These are phyloP conservation scores for Mortierella sp. DNA, from an alignment of 371 early-diverging fungal genomes.

Conservation along the genomic window DNA sequence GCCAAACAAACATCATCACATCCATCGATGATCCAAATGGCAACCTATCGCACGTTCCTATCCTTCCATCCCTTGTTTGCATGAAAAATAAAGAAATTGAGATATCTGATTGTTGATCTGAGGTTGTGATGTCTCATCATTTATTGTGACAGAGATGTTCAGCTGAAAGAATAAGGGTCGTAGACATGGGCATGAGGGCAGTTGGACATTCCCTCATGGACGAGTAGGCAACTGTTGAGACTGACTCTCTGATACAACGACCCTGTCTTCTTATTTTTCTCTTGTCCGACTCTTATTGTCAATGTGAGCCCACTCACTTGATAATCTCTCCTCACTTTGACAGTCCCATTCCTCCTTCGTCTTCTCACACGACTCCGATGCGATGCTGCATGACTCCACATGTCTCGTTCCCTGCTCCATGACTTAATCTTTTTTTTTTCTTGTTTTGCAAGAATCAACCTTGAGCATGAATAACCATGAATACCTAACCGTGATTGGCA, in stretches of 20 bases:
- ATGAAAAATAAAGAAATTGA: neutral
- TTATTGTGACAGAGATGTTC: neutral
- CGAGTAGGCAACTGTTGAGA: too few species aligned
- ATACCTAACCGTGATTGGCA: neutral
- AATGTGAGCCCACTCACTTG: neutral
- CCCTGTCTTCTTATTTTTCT: neutral
- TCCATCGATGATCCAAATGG: neutral
- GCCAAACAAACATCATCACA: neutral
- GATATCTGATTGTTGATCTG: neutral
- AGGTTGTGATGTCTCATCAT: too few species aligned
- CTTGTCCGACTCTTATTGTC: neutral
- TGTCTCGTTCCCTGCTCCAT: too few species aligned
- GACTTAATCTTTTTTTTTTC: too few species aligned
- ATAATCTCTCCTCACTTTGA: slow-evolving; percentile 1
- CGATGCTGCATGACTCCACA: neutral
- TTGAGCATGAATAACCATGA: neutral
- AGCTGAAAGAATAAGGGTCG: too few species aligned
- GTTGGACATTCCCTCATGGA: too few species aligned
- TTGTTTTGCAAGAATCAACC: too few species aligned
- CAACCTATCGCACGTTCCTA: neutral
- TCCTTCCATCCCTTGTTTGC: neutral
- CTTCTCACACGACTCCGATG: neutral
- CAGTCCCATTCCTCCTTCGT: neutral
- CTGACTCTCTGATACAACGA: too few species aligned
- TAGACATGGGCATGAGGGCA: too few species aligned